These are phyloP conservation scores for Clarireedia sp. DNA, from an alignment of 2,329 filamentous ascomycete species.

Conservation along the genomic window DNA sequence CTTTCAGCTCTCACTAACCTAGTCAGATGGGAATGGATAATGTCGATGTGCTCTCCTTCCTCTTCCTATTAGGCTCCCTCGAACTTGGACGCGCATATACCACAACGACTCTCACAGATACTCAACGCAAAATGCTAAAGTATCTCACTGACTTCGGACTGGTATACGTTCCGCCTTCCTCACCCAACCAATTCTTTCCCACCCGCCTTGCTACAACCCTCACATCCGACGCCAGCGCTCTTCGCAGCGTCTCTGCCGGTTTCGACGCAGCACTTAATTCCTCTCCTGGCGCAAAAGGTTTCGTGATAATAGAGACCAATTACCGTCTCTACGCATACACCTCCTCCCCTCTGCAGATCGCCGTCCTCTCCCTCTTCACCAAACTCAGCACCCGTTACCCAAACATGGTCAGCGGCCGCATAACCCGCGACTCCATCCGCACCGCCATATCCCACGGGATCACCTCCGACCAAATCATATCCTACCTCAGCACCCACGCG, in stretches of 20 bases:
- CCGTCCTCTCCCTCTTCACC: constrained; percentile 83
- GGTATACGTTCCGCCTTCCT: constrained; percentile 61
- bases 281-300: constrained; percentile 52
- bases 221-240: constrained; percentile 62
- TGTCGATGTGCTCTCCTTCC: constrained; percentile 89
- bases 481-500: constrained; percentile 84
- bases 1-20: constrained; percentile 12
- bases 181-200: constrained; percentile 66
- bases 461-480: constrained; percentile 89
- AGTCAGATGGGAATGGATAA: constrained; percentile 60
- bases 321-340: constrained; percentile 98
- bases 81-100: constrained; percentile 89
- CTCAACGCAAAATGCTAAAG: constrained; percentile 81
- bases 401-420: constrained; percentile 85
- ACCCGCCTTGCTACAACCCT: constrained; percentile 91
- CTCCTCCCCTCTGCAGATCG: constrained; percentile 85
- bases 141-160: constrained; percentile 89
- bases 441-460: constrained; percentile 85
- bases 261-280: constrained; percentile 57
- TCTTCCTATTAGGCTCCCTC: constrained; percentile 89
- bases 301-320: constrained; percentile 96
- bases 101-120: constrained; percentile 71
- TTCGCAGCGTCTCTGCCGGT: constrained; percentile 62
- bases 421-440: constrained; percentile 82
- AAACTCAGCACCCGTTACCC: constrained; percentile 85